These are phyloP conservation scores for Penicillium sp. DNA, from an alignment of 2,329 filamentous ascomycete genomes.

Conservation along the genomic window DNA sequence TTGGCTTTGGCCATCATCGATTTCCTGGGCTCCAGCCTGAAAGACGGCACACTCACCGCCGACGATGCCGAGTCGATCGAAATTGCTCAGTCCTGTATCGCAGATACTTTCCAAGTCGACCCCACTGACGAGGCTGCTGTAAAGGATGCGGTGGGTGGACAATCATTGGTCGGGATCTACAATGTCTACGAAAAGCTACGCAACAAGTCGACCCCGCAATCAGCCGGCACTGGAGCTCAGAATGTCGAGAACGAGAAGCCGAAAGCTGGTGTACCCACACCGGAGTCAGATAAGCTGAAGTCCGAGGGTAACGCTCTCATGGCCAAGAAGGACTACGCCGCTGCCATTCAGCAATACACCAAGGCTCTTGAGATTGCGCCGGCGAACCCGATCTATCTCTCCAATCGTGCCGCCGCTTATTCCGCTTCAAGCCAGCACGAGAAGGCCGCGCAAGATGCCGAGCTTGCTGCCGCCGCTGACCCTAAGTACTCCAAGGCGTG, in stretches of 20 bases:
- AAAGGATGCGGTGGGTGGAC: constrained; percentile 74
- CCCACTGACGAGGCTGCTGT: constrained; percentile 71
- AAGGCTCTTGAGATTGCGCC: constrained; percentile 79
- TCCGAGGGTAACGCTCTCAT: constrained; percentile 90
- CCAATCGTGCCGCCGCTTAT: constrained; percentile 93
- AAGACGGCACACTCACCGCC: constrained; percentile 80
- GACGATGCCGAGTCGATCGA: constrained; percentile 95
- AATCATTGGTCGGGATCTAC: constrained; percentile 89
- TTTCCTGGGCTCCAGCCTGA: constrained; percentile 80
- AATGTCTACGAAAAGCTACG: constrained; percentile 95
- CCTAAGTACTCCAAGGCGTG: constrained; percentile 96
- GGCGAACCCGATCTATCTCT: constrained; percentile 91
- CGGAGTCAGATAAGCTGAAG: constrained; percentile 85
- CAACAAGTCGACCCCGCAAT: constrained; percentile 55
- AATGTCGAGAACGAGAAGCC: constrained; percentile 40
- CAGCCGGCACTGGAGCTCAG: constrained; percentile 45
- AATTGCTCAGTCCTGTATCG: constrained; percentile 89
- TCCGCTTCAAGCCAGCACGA: constrained; percentile 81
- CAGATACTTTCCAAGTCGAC: constrained; percentile 93
- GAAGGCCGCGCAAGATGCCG: constrained; percentile 80
- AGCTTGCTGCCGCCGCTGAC: constrained; percentile 83
- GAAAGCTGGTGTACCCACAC: constrained; percentile 44
- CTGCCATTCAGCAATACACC: constrained; percentile 83
- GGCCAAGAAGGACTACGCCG: constrained; percentile 84
- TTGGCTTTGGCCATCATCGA: constrained; percentile 96